A percentile compares a stretch with the other conserved stretches of the same genome.
These are phyloP conservation scores for Euphrasia arctica DNA, from an alignment of 305 asterid genomes.

Conservation along the genomic window DNA sequence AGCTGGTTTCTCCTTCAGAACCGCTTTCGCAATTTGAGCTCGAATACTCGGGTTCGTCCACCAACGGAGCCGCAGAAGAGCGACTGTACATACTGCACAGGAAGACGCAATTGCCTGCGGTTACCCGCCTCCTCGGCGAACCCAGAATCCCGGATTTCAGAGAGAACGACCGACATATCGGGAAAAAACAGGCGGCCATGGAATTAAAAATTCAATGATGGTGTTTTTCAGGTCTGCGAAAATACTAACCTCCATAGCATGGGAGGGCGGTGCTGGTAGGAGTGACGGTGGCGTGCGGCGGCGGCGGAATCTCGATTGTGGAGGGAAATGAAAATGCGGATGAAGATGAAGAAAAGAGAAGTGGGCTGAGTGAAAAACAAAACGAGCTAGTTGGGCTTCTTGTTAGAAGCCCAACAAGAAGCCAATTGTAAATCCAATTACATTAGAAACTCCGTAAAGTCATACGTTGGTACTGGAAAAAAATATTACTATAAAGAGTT, in stretches of 20 bases:
- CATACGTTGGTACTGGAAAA: no score
- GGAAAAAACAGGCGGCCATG: constrained; percentile 44
- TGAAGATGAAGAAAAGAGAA: neutral
- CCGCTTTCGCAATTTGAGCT: constrained; percentile 41
- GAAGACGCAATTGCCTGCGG: constrained; percentile 27
- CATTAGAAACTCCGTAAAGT: neutral
- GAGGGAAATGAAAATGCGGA: constrained; percentile 17
- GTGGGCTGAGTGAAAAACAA: no score
- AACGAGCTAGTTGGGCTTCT: no score
- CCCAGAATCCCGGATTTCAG: constrained; percentile 27
- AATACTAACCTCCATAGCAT: constrained; percentile 35
- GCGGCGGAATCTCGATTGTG: constrained; percentile 13
- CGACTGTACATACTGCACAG: constrained; percentile 31
- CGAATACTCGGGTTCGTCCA: constrained; percentile 40
- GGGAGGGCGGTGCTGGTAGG: constrained; percentile 6
- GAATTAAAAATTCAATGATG: constrained; percentile 33
- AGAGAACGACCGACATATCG: constrained; percentile 29
- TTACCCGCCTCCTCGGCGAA: constrained; percentile 22
- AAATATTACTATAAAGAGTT: no score
- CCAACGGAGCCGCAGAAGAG: constrained; percentile 35
- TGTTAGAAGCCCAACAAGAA: neutral
- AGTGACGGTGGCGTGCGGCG: constrained; percentile 15
- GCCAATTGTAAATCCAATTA: neutral
- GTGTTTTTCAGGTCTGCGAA: constrained; percentile 8
- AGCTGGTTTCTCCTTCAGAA: constrained; percentile 29